These are phyloP conservation scores for Suillus subaureus DNA, from an alignment of 768 basidiomycete species.

Conservation along the genomic window DNA sequence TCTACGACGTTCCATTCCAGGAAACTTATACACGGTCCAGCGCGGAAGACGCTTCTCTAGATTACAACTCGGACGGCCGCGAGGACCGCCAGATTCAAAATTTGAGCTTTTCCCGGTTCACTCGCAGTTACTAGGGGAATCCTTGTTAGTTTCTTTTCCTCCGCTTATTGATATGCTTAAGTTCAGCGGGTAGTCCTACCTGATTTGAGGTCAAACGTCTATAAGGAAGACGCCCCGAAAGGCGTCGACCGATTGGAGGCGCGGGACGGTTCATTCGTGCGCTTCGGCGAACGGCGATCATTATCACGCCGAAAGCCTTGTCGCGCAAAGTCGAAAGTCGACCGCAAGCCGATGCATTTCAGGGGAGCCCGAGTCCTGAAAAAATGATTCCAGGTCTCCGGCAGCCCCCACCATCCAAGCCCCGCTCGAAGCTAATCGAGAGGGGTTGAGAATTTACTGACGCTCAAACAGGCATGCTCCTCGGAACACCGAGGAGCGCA, in stretches of 20 bases:
- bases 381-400: slow-evolving; percentile 20
- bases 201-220: slow-evolving; percentile 70
- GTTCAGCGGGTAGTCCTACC: slow-evolving; percentile 84
- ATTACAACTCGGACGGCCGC: slow-evolving; percentile 71
- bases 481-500: slow-evolving; percentile 76
- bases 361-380: slow-evolving; percentile 1
- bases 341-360: slow-evolving; percentile 22
- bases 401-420: slow-evolving; percentile 48
- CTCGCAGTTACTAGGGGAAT: slow-evolving; percentile 88
- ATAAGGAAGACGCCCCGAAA: neutral
- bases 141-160: slow-evolving; percentile 92
- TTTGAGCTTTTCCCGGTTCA: slow-evolving; percentile 84
- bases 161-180: slow-evolving; percentile 90
- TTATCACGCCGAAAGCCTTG: slow-evolving; percentile 50
- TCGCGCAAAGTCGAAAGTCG: neutral
- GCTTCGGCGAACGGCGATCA: slow-evolving; percentile 37
- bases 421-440: neutral
- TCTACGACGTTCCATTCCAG: slow-evolving; percentile 81
- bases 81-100: slow-evolving; percentile 72
- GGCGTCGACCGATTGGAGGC: neutral
- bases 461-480: slow-evolving; percentile 46
- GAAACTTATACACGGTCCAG: slow-evolving; percentile 76
- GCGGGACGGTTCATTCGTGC: neutral
- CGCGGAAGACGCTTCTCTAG: slow-evolving; percentile 75
- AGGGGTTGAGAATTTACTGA: too few species aligned